Conservation (phyloP, 2,329 filamentous ascomycete species). For the Hypoxylon sp. region DNA sequence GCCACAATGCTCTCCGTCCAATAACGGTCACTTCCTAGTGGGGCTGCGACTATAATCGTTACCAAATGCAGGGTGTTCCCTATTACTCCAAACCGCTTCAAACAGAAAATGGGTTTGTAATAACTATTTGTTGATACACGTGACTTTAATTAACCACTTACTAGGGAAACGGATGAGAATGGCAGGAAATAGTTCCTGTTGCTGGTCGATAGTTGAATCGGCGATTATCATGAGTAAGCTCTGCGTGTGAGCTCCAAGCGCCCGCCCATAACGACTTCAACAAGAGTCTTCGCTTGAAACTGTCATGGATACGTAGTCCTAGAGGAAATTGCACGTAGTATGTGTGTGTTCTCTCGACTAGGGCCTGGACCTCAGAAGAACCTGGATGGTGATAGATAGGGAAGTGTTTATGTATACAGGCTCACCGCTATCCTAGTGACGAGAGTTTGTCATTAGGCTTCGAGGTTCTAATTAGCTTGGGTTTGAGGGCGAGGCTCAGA, state of each 20-base stretch:
- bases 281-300: not conserved
- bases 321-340: not conserved
- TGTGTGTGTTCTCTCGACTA: not conserved
- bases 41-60: slow-evolving; percentile 6
- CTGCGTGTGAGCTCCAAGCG: slow-evolving; percentile 1
- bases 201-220: not conserved
- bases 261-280: not conserved
- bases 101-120: not conserved
- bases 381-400: not conserved
- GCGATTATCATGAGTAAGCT: slow-evolving; percentile 11
- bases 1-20: not conserved
- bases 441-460: not conserved
- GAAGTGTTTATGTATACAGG: slow-evolving; percentile 1
- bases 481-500: not conserved
- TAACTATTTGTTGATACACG: slow-evolving; percentile 1
- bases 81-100: slow-evolving; percentile 5
- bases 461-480: not conserved
- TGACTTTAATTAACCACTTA: slow-evolving; percentile 6
- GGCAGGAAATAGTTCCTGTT: not conserved
- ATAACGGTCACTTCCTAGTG: slow-evolving; percentile 11
- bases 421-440: not conserved
- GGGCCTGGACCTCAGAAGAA: not conserved
- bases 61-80: slow-evolving; percentile 3
- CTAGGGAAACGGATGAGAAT: not conserved
- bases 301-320: not conserved